Evolutionary conservation across 805 yeast genomes (phyloP), one percentile per base, ranked within the genome.

Genomic region (Candida caryicola): DNA sequence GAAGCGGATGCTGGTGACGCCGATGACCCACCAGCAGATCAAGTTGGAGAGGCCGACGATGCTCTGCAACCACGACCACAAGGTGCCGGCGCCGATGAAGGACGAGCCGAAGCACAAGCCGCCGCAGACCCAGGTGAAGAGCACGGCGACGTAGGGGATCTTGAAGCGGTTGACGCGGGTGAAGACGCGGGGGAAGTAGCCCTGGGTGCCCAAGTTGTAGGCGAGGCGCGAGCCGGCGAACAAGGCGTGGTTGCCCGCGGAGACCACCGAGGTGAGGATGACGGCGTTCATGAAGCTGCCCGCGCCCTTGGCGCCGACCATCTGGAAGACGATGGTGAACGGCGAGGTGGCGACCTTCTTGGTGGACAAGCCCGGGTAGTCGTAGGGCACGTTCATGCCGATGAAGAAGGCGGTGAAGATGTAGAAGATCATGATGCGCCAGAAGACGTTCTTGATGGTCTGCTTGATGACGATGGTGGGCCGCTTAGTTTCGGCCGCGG

Each of bases 41-140:
- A 72, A 74, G 51, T 74, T 74, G 4, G 79, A 71, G 14, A 74
- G 74, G 49, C 77, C 79, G 37, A 74, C 78, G 37, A 73, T 64
- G 39, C 69, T 60, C 57, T 73, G 79, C 39, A 74, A 55, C 78
- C 79, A 74, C 12, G 64, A 45, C 79, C 79, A 75, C 28, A 75
- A 57, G n/a, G 63, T 60, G 31, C 79, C 79, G 1, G 77, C 72
- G 16, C 76, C 76, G 39, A 74, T 66, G 46, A 74, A 74, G 1
- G 81, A 75, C 3, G 81, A 72, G 2, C 79, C 84, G 49, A 79
- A 79, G 52, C 81, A 77, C 32, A 77, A 59, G 0, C 81, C 82
- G 30, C 82, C 77, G 23, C 71, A 61, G 3, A 71, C 50, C 74
- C 79, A 76, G 17, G 83, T 77, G 21, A 67, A 50, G 2, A 64